Evolutionary conservation across 1,139 yeast species (phyloP).

Genomic region (Magnusiomyces suaveolens): DNA sequence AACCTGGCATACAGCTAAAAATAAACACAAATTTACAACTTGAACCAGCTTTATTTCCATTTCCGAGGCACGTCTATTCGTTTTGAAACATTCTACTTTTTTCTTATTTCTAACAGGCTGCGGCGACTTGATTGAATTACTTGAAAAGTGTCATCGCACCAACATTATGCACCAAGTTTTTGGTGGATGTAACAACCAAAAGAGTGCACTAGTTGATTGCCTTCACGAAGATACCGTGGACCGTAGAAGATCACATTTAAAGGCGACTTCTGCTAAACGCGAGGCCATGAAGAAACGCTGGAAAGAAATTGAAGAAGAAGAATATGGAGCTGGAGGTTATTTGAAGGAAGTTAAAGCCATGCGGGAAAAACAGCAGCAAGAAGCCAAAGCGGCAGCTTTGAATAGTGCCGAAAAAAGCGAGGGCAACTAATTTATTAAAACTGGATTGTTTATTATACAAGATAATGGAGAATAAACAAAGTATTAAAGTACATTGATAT

Average conservation of each 20-base stretch:
- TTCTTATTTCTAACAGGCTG: conserved; percentile 48
- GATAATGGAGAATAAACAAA: too few species aligned
- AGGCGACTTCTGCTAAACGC: conserved; percentile 38
- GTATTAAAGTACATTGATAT: too few species aligned
- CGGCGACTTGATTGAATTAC: conserved; percentile 70
- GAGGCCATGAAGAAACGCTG: conserved; percentile 46
- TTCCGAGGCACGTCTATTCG: too few species aligned
- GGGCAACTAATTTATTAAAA: too few species aligned
- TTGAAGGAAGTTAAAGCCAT: conserved; percentile 46
- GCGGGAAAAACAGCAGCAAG: conserved; percentile 4
- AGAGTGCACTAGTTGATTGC: conserved; percentile 69
- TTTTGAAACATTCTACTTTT: too few species aligned
- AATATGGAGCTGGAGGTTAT: conserved; percentile 67
- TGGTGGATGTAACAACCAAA: conserved; percentile 79
- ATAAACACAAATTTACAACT: too few species aligned
- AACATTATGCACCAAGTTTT: conserved; percentile 64
- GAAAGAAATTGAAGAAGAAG: conserved; percentile 61
- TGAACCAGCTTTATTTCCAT: too few species aligned
- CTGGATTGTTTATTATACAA: too few species aligned
- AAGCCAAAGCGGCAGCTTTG: neutral
- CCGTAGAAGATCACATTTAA: conserved; percentile 51
- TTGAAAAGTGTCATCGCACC: conserved; percentile 78
- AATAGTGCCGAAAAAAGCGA: neutral
- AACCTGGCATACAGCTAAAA: too few species aligned
- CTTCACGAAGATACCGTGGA: conserved; percentile 67